These are phyloP conservation scores for Camellia sinensis DNA, from an alignment of 148 eudicot genomes.

Conservation along the genomic window DNA sequence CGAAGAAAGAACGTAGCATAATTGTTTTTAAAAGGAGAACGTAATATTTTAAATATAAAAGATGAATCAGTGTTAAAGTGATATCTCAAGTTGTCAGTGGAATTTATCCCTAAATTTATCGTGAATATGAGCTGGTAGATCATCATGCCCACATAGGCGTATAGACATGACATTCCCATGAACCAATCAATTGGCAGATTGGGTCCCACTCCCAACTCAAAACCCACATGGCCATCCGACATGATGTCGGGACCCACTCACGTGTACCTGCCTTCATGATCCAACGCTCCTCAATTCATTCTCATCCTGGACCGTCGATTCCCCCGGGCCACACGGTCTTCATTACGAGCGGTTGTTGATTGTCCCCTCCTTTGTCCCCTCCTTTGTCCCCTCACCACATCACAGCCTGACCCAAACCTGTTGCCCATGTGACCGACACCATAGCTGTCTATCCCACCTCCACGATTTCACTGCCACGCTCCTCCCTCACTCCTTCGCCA, in stretches of 20 bases:
- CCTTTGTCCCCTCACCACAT: constrained; percentile 40
- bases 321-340: constrained; percentile 38
- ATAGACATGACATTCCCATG: neutral
- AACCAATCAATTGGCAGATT: neutral
- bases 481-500: neutral
- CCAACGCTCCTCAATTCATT: constrained; percentile 39
- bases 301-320: constrained; percentile 28
- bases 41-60: too few relatives aligned
- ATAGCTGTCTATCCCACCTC: constrained; percentile 15
- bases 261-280: constrained; percentile 31
- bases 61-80: too few relatives aligned
- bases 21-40: too few relatives aligned
- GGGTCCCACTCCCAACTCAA: constrained; percentile 6
- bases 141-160: constrained; percentile 1
- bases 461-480: neutral
- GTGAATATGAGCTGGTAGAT: neutral
- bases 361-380: constrained; percentile 54
- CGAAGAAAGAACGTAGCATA: too few relatives aligned
- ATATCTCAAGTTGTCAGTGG: too few relatives aligned
- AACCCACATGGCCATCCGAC: constrained; percentile 23
- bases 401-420: constrained; percentile 35
- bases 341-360: constrained; percentile 32
- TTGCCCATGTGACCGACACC: constrained; percentile 23
- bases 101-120: too few relatives aligned
- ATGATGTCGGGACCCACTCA: constrained; percentile 22